phyloP scores from a whole-genome alignment of 441 rosid genomes.

The Erodium trifolium region DNA sequence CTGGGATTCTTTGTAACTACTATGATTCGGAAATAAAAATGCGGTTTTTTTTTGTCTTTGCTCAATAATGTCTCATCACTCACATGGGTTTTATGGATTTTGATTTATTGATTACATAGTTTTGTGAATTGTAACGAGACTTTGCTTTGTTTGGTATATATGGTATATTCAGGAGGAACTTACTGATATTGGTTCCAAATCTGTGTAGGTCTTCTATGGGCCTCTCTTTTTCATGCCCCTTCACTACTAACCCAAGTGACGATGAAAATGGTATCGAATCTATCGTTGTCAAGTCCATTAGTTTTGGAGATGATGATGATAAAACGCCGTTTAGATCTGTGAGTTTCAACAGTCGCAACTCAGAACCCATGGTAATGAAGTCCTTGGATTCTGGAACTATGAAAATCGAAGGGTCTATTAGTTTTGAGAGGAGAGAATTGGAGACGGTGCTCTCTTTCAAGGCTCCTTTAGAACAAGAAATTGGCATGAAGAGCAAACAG shows the following conservation, averaged over 20 bases:
- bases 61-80: neutral
- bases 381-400: constrained; percentile 45
- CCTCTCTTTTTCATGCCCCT: neutral
- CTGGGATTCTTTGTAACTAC: neutral
- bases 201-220: neutral
- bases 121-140: no score
- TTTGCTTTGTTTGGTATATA: no score
- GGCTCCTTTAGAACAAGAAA: constrained; percentile 20
- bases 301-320: constrained; percentile 3
- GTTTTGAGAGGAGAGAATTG: constrained; percentile 49
- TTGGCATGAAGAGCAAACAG: neutral
- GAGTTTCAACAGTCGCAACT: constrained; percentile 35
- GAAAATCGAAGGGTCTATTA: constrained; percentile 56
- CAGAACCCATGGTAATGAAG: constrained; percentile 46
- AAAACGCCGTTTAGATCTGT: constrained; percentile 48
- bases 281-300: neutral
- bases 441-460: constrained; percentile 47
- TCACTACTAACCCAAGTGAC: neutral
- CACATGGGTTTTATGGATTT: neutral
- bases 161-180: no score
- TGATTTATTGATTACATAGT: neutral
- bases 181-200: neutral
- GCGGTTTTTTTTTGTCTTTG: neutral
- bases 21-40: neutral
- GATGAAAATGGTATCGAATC: neutral